Conservation (phyloP, 805 yeast species). For the Scheffersomyces amazonensis region DNA sequence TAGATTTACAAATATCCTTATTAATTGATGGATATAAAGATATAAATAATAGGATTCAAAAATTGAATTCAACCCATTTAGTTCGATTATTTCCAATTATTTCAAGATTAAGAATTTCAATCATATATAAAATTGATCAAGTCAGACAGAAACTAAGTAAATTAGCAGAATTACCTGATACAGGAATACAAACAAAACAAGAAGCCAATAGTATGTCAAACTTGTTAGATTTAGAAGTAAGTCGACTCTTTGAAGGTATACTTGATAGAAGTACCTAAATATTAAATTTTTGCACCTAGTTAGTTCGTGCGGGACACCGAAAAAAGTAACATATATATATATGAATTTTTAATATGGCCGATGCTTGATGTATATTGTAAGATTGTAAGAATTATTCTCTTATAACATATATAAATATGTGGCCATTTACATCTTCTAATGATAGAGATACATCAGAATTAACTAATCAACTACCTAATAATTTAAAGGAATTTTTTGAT, state of each 20-base stretch:
- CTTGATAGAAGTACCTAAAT: constrained; percentile 22
- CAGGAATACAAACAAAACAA: neutral
- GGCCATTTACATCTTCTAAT: constrained; percentile 25
- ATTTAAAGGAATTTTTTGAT: constrained; percentile 29
- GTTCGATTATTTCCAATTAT: constrained; percentile 31
- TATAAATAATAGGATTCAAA: constrained; percentile 1
- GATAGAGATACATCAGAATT: constrained; percentile 24
- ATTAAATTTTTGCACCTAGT: neutral
- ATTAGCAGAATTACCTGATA: neutral
- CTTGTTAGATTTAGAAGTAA: constrained; percentile 32
- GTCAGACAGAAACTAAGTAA: constrained; percentile 8
- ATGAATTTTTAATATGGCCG: too few relatives aligned
- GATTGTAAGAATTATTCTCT: too few relatives aligned
- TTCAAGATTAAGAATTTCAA: constrained; percentile 27
- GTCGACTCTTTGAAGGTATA: constrained; percentile 38
- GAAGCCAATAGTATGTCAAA: constrained; percentile 11
- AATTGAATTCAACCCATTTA: constrained; percentile 27
- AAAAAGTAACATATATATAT: too few relatives aligned
- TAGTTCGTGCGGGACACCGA: neutral
- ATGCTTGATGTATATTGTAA: too few relatives aligned
- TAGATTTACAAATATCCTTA: constrained; percentile 29
- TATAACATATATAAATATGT: constrained; percentile 13
- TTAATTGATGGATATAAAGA: constrained; percentile 29
- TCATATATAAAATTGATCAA: constrained; percentile 23
- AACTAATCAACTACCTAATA: constrained; percentile 30